Conservation (phyloP, 352 stramenopile genomes). For the Globisporangium emineosum region DNA sequence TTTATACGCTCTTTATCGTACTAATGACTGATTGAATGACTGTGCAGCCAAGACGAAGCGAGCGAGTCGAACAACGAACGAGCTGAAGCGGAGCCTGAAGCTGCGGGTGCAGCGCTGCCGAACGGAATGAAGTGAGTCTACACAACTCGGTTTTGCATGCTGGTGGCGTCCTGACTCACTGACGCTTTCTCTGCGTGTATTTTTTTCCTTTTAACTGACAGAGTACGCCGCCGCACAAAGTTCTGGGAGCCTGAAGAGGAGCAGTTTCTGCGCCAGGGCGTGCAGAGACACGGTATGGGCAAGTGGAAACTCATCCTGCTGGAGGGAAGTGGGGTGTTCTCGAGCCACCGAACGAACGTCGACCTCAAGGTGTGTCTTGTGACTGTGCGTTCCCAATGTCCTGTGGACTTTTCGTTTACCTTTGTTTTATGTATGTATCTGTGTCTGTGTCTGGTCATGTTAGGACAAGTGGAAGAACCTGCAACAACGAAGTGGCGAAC, state of each 20-base stretch:
- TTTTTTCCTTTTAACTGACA: conserved; percentile 5
- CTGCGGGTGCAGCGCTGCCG: background rate
- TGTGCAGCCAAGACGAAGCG: background rate
- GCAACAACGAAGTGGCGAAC: conserved; percentile 11
- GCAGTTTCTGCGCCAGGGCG: conserved; percentile 32
- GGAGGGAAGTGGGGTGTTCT: conserved; percentile 37
- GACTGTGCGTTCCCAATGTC: background rate
- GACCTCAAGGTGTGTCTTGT: conserved; percentile 50
- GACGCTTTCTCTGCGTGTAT: background rate
- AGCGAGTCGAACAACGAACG: background rate
- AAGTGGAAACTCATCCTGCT: conserved; percentile 50
- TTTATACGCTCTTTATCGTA: too few species aligned
- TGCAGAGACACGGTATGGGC: conserved; percentile 36
- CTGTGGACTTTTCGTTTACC: background rate
- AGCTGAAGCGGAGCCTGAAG: background rate
- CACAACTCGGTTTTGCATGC: background rate
- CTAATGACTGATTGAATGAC: background rate
- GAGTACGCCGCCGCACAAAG: conserved; percentile 24
- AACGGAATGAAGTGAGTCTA: background rate
- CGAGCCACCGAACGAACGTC: conserved; percentile 45
- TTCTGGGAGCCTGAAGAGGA: conserved; percentile 51
- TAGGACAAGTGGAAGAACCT: conserved; percentile 55
- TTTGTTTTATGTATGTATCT: background rate
- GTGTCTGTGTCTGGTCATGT: background rate
- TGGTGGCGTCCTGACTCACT: background rate